Evolutionary conservation across 495 filamentous ascomycete species (phyloP).

Genomic region (Pyrenula massariospora): DNA sequence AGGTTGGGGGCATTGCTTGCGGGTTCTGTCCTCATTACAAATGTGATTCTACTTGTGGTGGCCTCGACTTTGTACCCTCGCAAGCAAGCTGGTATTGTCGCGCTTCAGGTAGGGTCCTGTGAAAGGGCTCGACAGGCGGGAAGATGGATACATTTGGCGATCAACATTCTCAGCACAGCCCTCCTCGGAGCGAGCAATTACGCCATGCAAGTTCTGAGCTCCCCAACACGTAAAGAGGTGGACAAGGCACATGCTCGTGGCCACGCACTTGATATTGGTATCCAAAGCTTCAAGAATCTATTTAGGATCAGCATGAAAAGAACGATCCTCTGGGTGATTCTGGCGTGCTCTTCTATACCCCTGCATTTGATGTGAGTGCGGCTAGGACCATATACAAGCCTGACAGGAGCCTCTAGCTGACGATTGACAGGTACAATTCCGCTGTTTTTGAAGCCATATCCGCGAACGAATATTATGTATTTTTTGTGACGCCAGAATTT

Average conservation of each 20-base stretch:
- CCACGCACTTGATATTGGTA: slow-evolving; percentile 40
- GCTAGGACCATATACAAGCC: not conserved
- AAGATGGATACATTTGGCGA: slow-evolving; percentile 14
- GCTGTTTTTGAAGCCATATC: slow-evolving; percentile 26
- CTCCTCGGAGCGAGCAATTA: slow-evolving; percentile 24
- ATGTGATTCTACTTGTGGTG: not conserved
- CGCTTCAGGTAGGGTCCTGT: not conserved
- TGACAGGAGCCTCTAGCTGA: not conserved
- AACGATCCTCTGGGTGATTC: slow-evolving; percentile 20
- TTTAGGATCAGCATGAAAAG: slow-evolving; percentile 21
- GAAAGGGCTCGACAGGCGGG: not conserved
- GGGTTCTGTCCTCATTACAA: not conserved
- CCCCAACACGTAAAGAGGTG: slow-evolving; percentile 41
- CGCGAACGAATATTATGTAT: slow-evolving; percentile 21
- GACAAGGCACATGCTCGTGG: slow-evolving; percentile 27
- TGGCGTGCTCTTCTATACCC: slow-evolving; percentile 5
- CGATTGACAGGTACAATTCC: slow-evolving; percentile 23
- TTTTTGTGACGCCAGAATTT: slow-evolving; percentile 19
- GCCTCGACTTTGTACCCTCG: not conserved
- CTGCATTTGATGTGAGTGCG: not conserved
- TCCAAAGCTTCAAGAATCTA: slow-evolving; percentile 38
- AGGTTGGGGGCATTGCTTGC: not conserved
- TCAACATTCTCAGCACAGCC: slow-evolving; percentile 23
- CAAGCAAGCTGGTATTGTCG: not conserved
- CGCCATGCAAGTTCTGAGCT: slow-evolving; percentile 36